phyloP scores from a whole-genome alignment of 768 basidiomycete species.

The Tylopilus felleus region DNA sequence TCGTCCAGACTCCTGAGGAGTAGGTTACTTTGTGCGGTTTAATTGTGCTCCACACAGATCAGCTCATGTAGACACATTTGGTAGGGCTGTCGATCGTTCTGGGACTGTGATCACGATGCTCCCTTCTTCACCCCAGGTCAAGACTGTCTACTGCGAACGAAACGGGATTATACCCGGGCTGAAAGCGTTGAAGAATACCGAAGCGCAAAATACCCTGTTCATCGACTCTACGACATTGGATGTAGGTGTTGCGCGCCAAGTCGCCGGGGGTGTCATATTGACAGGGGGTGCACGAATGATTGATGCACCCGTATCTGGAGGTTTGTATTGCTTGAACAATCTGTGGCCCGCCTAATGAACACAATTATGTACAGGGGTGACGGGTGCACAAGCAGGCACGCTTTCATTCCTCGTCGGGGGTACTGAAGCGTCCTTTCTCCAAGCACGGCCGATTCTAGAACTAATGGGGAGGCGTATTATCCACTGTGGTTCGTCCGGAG shows the following conservation, averaged over 20 bases:
- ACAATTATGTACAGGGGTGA: slow-evolving; percentile 57
- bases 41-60: neutral
- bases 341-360: slow-evolving; percentile 3
- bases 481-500: slow-evolving; percentile 78
- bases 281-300: slow-evolving; percentile 75
- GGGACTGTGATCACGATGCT: slow-evolving; percentile 83
- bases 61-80: slow-evolving; percentile 11
- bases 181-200: slow-evolving; percentile 39
- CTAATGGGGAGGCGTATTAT: slow-evolving; percentile 82
- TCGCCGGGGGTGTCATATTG: slow-evolving; percentile 51
- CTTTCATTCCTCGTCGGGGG: slow-evolving; percentile 93
- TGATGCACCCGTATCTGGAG: slow-evolving; percentile 94
- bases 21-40: slow-evolving; percentile 37
- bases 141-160: slow-evolving; percentile 61
- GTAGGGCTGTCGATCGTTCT: slow-evolving; percentile 62
- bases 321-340: slow-evolving; percentile 38
- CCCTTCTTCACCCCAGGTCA: slow-evolving; percentile 87
- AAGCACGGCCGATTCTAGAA: slow-evolving; percentile 56
- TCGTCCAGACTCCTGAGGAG: slow-evolving; percentile 69
- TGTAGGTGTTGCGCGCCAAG: slow-evolving; percentile 64
- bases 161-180: slow-evolving; percentile 68
- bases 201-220: slow-evolving; percentile 51
- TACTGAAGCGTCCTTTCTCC: slow-evolving; percentile 50
- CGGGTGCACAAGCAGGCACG: slow-evolving; percentile 84
- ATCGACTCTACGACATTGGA: slow-evolving; percentile 94